A percentile compares a stretch with the other conserved stretches of the same genome.
phyloP scores from a whole-genome alignment of 495 filamentous ascomycete species.

The Neohortaea acidophila region DNA sequence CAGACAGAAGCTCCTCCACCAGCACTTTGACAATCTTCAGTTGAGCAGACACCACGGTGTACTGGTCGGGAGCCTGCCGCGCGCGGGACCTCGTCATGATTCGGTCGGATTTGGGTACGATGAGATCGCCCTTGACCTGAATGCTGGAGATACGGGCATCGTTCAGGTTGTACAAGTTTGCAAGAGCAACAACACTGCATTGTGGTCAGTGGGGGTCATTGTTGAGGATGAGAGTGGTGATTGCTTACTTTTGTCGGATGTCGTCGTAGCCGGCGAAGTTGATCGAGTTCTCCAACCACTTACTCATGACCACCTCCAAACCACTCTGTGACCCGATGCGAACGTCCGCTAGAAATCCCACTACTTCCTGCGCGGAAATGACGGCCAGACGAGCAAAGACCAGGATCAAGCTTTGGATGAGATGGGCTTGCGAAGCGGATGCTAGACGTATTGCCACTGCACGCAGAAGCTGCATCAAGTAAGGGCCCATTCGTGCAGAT shows the following conservation, averaged over 20 bases:
- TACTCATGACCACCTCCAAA: constrained; percentile 71
- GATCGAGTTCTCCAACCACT: constrained; percentile 93
- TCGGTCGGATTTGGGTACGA: constrained; percentile 61
- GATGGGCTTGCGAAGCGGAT: constrained; percentile 62
- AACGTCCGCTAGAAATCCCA: constrained; percentile 76
- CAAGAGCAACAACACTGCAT: constrained; percentile 68
- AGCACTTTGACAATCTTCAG: constrained; percentile 95
- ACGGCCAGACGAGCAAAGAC: constrained; percentile 87
- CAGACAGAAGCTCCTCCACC: constrained; percentile 68
- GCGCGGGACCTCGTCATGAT: constrained; percentile 89
- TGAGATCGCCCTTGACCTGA: constrained; percentile 78
- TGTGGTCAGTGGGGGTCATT: neutral
- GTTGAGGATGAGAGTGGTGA: neutral
- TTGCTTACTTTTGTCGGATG: constrained; percentile 74
- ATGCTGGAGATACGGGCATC: constrained; percentile 67
- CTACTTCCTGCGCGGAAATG: constrained; percentile 70
- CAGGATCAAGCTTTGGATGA: constrained; percentile 84
- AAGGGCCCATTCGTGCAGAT: constrained; percentile 74
- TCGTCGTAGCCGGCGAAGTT: constrained; percentile 95
- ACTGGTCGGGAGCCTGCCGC: constrained; percentile 70
- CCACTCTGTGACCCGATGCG: constrained; percentile 61
- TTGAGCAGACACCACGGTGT: constrained; percentile 70
- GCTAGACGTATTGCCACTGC: constrained; percentile 78
- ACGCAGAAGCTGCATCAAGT: constrained; percentile 71
- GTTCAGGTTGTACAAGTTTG: constrained; percentile 72